These are phyloP conservation scores for Manihot esculenta DNA, from an alignment of 441 rosid species.

Conservation along the genomic window DNA sequence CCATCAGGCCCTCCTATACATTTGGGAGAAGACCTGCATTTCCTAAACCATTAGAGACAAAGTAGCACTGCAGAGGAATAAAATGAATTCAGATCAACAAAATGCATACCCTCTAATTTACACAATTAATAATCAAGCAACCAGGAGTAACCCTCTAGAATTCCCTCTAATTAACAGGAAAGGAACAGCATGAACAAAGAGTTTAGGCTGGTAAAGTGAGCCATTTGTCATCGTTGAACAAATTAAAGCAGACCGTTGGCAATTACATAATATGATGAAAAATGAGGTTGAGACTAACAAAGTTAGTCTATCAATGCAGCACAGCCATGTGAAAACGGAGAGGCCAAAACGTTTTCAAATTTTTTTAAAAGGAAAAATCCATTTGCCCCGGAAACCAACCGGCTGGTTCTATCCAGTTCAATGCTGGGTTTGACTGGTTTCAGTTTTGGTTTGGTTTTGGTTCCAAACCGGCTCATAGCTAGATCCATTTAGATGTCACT, in stretches of 20 bases:
- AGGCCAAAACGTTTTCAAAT: too few species aligned
- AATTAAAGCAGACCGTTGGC: neutral
- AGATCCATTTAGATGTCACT: neutral
- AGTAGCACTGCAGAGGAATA: neutral
- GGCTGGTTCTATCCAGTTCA: too few species aligned
- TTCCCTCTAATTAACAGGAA: neutral
- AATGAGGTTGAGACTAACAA: neutral
- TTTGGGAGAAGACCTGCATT: conserved; percentile 72
- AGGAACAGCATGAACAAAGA: neutral
- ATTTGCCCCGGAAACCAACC: too few species aligned
- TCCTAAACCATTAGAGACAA: conserved; percentile 22
- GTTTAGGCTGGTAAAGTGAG: neutral
- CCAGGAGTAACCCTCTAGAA: neutral
- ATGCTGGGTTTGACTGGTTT: too few species aligned
- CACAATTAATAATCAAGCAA: neutral
- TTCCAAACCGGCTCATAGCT: too few species aligned
- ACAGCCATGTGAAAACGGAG: too few species aligned
- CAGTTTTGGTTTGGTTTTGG: too few species aligned
- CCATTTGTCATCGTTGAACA: neutral
- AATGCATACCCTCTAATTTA: neutral
- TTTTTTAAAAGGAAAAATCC: too few species aligned
- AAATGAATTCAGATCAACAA: neutral
- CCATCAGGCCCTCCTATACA: conserved; percentile 73
- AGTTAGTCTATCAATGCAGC: neutral
- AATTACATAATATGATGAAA: neutral